A percentile compares a stretch with the other conserved stretches of the same genome.
These are phyloP conservation scores for Sporisorium exsertum DNA, from an alignment of 1,284 basidiomycete species.

Conservation along the genomic window DNA sequence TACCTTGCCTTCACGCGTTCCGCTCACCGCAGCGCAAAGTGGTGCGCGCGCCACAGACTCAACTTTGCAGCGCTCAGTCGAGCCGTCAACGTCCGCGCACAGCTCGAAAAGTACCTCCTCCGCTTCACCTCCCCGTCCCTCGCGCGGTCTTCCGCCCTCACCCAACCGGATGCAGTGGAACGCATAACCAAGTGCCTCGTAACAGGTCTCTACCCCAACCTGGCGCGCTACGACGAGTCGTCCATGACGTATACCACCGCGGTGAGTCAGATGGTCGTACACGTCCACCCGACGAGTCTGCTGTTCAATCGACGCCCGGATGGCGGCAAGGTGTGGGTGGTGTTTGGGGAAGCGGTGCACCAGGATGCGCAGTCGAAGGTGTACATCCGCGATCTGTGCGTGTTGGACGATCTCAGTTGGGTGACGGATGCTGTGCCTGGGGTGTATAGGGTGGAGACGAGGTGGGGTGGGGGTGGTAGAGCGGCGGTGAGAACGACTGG, in stretches of 20 bases:
- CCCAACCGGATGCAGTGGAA: constrained; percentile 71
- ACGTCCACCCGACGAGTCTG: constrained; percentile 93
- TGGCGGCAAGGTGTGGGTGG: constrained; percentile 82
- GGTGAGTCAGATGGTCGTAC: constrained; percentile 77
- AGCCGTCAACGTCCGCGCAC: constrained; percentile 88
- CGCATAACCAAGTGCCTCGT: constrained; percentile 83
- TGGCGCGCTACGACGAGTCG: constrained; percentile 72
- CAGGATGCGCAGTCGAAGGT: constrained; percentile 73
- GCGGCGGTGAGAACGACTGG: neutral
- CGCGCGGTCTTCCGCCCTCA: constrained; percentile 75
- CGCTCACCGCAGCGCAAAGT: constrained; percentile 82
- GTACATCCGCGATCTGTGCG: constrained; percentile 74
- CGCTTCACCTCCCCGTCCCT: constrained; percentile 74
- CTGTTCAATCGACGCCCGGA: constrained; percentile 90
- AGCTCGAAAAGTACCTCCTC: constrained; percentile 90
- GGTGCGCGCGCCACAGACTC: constrained; percentile 91
- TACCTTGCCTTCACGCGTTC: constrained; percentile 91
- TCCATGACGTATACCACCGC: constrained; percentile 80
- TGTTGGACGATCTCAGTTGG: constrained; percentile 50
- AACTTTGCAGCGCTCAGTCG: constrained; percentile 92
- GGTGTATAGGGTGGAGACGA: constrained; percentile 15
- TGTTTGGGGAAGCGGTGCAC: constrained; percentile 89
- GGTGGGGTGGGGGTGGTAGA: neutral
- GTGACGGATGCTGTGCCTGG: constrained; percentile 68
- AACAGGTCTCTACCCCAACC: constrained; percentile 92